Percentiles rank a stretch among this genome's conserved stretches.
These are phyloP conservation scores for Aspergillus transmontanensis DNA, from an alignment of 2,329 filamentous ascomycete genomes.

Conservation along the genomic window DNA sequence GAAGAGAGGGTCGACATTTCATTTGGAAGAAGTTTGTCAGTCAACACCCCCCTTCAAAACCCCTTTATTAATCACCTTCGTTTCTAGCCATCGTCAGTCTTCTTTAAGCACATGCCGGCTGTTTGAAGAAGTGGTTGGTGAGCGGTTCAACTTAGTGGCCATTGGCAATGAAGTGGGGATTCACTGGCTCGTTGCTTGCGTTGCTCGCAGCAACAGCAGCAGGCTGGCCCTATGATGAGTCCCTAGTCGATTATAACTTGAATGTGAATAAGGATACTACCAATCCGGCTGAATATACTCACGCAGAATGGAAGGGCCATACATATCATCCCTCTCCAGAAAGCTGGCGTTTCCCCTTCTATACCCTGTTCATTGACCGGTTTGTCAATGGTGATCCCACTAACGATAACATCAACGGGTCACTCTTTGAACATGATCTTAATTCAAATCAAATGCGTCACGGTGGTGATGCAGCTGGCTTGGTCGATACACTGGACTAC, in stretches of 20 bases:
- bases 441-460: conserved; percentile 64
- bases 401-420: conserved; percentile 66
- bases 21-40: not conserved
- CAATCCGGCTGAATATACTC: conserved; percentile 59
- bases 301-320: conserved; percentile 57
- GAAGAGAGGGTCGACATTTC: not conserved
- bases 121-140: conserved; percentile 14
- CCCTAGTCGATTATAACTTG: conserved; percentile 59
- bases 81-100: not conserved
- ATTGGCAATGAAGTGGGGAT: conserved; percentile 36
- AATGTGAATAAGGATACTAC: conserved; percentile 62
- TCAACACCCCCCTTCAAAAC: not conserved
- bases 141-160: conserved; percentile 11
- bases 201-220: conserved; percentile 28
- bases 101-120: conserved; percentile 25
- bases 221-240: conserved; percentile 52
- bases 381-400: conserved; percentile 67
- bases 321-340: conserved; percentile 56
- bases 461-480: conserved; percentile 61
- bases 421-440: conserved; percentile 62
- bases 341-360: conserved; percentile 68
- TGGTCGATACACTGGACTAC: conserved; percentile 65
- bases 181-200: conserved; percentile 28
- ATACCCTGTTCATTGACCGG: conserved; percentile 65
- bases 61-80: conserved; percentile 1